Evolutionary conservation across 108 stramenopile genomes (phyloP).

Genomic region (Schizochytrium sp.): DNA sequence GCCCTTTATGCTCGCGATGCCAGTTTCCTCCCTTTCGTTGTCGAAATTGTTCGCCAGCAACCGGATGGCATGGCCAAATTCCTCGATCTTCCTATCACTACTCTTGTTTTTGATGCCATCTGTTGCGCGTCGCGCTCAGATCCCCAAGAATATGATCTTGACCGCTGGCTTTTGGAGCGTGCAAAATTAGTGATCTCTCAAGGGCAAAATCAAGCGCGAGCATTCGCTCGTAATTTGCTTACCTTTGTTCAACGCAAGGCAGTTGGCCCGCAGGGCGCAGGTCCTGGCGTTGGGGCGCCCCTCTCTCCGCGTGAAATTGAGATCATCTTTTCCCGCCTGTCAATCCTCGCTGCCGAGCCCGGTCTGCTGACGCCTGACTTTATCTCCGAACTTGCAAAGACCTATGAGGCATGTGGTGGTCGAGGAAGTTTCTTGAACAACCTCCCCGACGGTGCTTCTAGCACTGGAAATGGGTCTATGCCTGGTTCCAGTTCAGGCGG

Average conservation of each 20-base stretch:
- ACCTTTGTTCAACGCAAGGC: conserved; percentile 51
- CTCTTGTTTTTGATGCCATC: conserved; percentile 39
- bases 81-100: conserved; percentile 19
- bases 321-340: conserved; percentile 22
- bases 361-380: conserved; percentile 28
- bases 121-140: conserved; percentile 23
- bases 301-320: conserved; percentile 7
- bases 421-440: neutral
- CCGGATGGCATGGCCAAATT: conserved; percentile 39
- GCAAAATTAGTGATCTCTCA: neutral
- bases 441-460: neutral
- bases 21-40: conserved; percentile 15
- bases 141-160: conserved; percentile 38
- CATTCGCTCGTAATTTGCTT: conserved; percentile 40
- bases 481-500: neutral
- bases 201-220: neutral
- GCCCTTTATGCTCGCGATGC: conserved; percentile 49
- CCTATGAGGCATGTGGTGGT: neutral
- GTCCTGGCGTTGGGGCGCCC: neutral
- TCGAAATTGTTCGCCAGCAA: conserved; percentile 54
- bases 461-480: neutral
- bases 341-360: neutral
- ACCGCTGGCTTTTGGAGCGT: neutral
- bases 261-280: neutral
- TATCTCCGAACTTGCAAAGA: conserved; percentile 3